Conservation (phyloP, 2,329 filamentous ascomycete species). For the Bipolaris zeicola region DNA sequence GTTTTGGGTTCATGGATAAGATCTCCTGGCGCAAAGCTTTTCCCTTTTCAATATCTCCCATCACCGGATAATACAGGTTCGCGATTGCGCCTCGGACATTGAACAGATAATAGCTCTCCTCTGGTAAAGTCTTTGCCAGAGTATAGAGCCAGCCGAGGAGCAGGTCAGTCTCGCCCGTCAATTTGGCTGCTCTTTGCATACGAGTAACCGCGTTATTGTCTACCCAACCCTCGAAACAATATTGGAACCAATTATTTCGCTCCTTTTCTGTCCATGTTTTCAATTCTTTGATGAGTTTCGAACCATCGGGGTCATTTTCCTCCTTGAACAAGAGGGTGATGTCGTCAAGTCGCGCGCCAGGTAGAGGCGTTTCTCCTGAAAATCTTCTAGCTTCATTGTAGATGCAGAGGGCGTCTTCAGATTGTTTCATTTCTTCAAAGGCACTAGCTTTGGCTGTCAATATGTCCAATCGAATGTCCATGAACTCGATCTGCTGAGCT, state of each 20-base stretch:
- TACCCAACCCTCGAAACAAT: background rate
- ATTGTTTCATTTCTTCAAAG: background rate
- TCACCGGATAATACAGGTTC: background rate
- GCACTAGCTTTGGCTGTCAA: background rate
- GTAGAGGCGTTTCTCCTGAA: background rate
- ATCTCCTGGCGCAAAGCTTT: background rate
- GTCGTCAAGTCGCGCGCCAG: background rate
- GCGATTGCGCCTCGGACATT: background rate
- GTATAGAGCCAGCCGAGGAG: background rate
- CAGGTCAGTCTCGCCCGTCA: background rate
- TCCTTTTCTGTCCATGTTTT: slow-evolving; percentile 2
- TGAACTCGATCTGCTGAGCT: background rate
- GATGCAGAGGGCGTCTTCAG: background rate
- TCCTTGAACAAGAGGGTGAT: background rate
- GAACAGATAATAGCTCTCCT: background rate
- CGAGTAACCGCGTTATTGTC: background rate
- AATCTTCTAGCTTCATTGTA: background rate
- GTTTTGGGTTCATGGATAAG: background rate
- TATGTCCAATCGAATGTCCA: background rate
- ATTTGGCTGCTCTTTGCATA: background rate
- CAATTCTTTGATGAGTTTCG: background rate
- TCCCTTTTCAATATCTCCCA: background rate
- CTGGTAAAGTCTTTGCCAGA: background rate
- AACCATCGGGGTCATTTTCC: background rate
- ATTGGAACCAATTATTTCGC: background rate